Evolutionary conservation across 164 flowering plant species (phyloP).

Genomic region (Vitis vinifera): DNA sequence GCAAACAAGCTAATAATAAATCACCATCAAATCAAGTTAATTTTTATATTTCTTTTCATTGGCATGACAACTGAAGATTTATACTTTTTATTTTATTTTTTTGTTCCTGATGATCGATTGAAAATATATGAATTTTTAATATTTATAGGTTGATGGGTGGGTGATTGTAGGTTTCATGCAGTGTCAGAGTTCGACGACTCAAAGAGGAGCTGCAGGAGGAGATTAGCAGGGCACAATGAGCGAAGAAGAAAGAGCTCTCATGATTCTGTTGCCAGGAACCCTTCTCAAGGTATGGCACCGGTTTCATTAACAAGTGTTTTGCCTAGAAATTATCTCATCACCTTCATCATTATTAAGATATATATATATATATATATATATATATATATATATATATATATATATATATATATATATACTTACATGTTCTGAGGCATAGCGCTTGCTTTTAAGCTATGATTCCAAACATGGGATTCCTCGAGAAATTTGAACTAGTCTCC

Average conservation of each 20-base stretch:
- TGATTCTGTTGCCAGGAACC: constrained; percentile 38
- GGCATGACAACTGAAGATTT: neutral
- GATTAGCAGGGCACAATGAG: constrained; percentile 76
- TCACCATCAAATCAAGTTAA: no score
- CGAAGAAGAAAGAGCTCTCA: constrained; percentile 73
- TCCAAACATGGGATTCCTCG: no score
- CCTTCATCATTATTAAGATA: no score
- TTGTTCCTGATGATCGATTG: neutral
- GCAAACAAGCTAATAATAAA: neutral
- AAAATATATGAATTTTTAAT: neutral
- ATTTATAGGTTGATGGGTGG: neutral
- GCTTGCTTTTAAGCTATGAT: no score
- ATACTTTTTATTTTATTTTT: no score
- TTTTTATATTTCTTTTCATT: neutral
- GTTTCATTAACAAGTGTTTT: neutral
- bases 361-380: no score
- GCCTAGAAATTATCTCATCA: no score
- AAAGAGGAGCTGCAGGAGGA: constrained; percentile 79
- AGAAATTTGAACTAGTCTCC: no score
- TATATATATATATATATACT: no score
- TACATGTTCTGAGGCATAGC: no score
- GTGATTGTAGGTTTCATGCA: constrained; percentile 62
- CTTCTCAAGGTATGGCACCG: constrained; percentile 38
- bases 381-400: no score
- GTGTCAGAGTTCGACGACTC: constrained; percentile 71